phyloP scores from a whole-genome alignment of 495 filamentous ascomycete species.

The Hyphodiscus hymeniophilus region DNA sequence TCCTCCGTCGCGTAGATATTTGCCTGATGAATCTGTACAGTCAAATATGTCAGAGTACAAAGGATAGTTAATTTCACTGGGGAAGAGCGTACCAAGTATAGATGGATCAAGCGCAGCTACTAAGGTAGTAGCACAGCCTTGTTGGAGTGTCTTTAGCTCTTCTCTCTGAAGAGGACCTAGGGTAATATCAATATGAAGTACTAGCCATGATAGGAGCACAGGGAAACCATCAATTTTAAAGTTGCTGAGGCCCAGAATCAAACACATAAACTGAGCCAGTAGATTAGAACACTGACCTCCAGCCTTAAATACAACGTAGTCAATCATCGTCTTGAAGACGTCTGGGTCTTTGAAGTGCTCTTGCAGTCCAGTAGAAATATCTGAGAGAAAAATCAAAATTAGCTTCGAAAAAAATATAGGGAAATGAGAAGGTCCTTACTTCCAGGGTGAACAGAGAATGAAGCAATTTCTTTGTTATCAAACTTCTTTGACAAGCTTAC shows the following conservation, averaged over 20 bases:
- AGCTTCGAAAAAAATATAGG: not conserved
- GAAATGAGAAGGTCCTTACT: slow-evolving; percentile 3
- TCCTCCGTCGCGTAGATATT: slow-evolving; percentile 5
- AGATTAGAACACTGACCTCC: not conserved
- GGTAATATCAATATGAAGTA: no score
- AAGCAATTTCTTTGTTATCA: slow-evolving; percentile 23
- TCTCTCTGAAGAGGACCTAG: not conserved
- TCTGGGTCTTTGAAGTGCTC: not conserved
- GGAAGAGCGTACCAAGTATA: not conserved
- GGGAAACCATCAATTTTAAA: no score
- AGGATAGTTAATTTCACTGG: not conserved
- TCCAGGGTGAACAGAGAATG: slow-evolving; percentile 39
- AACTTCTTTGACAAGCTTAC: slow-evolving; percentile 35
- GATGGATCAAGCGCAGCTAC: slow-evolving; percentile 33
- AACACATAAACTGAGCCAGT: no score
- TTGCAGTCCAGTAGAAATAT: not conserved
- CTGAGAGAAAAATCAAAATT: not conserved
- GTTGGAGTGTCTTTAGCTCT: slow-evolving; percentile 30
- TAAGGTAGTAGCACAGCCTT: slow-evolving; percentile 32
- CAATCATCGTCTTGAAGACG: not conserved
- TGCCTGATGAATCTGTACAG: slow-evolving; percentile 1
- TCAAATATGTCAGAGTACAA: not conserved
- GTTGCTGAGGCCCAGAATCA: no score
- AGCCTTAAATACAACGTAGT: not conserved
- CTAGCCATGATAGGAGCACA: no score